These are phyloP conservation scores for Termitomyces sp. DNA, from an alignment of 768 basidiomycete genomes.

Conservation along the genomic window DNA sequence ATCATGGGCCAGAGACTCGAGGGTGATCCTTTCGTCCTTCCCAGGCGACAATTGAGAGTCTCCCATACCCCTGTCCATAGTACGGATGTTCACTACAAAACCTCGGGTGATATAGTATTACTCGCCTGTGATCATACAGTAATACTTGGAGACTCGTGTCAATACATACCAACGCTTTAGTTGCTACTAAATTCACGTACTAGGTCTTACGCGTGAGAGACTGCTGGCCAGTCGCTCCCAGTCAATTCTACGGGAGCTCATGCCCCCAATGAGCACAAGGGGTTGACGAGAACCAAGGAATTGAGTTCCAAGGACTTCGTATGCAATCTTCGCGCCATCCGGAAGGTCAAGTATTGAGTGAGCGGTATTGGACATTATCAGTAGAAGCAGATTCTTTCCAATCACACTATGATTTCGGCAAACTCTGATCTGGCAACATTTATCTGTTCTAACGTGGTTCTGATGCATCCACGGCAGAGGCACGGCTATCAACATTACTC, in stretches of 20 bases:
- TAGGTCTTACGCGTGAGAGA: slow-evolving; percentile 33
- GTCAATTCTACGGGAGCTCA: slow-evolving; percentile 35
- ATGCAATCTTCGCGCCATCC: slow-evolving; percentile 39
- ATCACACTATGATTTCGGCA: no score
- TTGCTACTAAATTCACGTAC: slow-evolving; percentile 17
- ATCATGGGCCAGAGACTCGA: slow-evolving; percentile 43
- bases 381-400: not conserved
- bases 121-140: slow-evolving; percentile 33
- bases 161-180: not conserved
- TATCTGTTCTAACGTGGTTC: no score
- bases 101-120: not conserved
- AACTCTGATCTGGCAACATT: no score
- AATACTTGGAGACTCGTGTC: slow-evolving; percentile 25
- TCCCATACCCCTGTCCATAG: slow-evolving; percentile 36
- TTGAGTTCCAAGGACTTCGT: slow-evolving; percentile 33
- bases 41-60: slow-evolving; percentile 30
- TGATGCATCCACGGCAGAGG: no score
- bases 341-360: slow-evolving; percentile 24
- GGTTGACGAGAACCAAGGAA: slow-evolving; percentile 27
- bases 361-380: not conserved
- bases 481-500: no score
- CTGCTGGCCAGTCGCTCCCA: slow-evolving; percentile 30
- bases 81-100: not conserved
- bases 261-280: slow-evolving; percentile 38
- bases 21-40: slow-evolving; percentile 32